Evolutionary conservation across 345 rosid genomes (phyloP).

Genomic region (Salix purpurea): DNA sequence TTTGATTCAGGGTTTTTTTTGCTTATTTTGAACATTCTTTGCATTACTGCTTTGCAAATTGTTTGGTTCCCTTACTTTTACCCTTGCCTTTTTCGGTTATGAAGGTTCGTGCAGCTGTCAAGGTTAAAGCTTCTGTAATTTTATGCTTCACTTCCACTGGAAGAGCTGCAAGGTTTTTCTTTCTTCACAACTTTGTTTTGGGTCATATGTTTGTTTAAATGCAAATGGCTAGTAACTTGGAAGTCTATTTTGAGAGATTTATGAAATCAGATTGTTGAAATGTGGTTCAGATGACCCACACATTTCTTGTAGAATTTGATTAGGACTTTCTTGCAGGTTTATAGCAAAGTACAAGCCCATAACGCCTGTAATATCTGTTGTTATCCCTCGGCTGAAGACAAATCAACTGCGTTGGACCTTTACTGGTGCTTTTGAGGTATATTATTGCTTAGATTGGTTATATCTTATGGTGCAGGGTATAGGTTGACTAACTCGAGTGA

Average conservation of each 20-base stretch:
- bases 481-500: neutral
- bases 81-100: neutral
- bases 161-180: conserved; percentile 37
- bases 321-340: conserved; percentile 47
- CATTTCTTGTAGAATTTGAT: neutral
- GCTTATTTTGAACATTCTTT: neutral
- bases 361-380: conserved; percentile 92
- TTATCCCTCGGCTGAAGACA: conserved; percentile 87
- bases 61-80: neutral
- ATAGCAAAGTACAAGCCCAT: conserved; percentile 91
- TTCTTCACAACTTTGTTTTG: neutral
- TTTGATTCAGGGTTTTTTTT: neutral
- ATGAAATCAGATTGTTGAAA: neutral
- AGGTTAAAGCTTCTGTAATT: conserved; percentile 43
- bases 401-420: conserved; percentile 93
- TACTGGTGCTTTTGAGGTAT: conserved; percentile 92
- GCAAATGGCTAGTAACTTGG: neutral
- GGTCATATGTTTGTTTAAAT: neutral
- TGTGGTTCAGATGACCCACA: neutral
- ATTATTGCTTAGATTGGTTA: neutral
- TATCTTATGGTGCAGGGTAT: neutral
- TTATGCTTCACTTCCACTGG: conserved; percentile 47
- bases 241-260: neutral
- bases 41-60: neutral
- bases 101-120: conserved; percentile 43